Percentiles rank a stretch among this genome's conserved stretches.
These are phyloP conservation scores for Gossypium davidsonii DNA, from an alignment of 441 rosid genomes.

Conservation along the genomic window DNA sequence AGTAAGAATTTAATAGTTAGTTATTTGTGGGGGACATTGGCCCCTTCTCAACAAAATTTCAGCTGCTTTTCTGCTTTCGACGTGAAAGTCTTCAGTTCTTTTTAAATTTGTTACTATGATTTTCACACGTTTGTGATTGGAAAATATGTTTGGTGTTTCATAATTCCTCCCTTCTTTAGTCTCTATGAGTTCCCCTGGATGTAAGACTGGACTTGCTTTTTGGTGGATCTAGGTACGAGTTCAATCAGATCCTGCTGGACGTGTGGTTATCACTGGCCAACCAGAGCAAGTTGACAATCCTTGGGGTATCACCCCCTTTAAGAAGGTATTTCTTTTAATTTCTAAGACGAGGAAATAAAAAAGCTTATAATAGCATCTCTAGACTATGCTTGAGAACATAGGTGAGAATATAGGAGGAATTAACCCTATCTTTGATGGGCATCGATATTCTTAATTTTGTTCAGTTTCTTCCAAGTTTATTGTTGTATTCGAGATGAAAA, in stretches of 20 bases:
- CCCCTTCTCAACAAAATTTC: not conserved
- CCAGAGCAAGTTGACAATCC: slow-evolving; percentile 85
- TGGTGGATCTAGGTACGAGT: slow-evolving; percentile 54
- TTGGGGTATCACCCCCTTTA: slow-evolving; percentile 93
- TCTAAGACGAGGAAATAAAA: not conserved
- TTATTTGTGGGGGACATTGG: not conserved
- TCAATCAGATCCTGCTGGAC: slow-evolving; percentile 88
- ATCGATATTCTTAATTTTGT: not conserved
- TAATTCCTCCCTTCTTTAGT: not conserved
- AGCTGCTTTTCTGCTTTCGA: not conserved
- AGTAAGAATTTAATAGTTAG: not conserved
- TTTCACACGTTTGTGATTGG: not conserved
- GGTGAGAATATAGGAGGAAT: not conserved
- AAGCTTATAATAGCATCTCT: not conserved
- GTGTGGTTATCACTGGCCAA: slow-evolving; percentile 72
- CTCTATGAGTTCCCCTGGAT: not conserved
- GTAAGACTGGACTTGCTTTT: slow-evolving; percentile 2
- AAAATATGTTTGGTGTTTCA: not conserved
- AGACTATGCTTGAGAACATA: not conserved
- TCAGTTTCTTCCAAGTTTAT: not conserved
- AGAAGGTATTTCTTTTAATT: slow-evolving; percentile 47
- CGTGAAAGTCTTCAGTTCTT: not conserved
- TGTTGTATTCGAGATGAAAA: not conserved
- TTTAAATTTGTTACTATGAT: not conserved
- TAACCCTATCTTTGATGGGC: not conserved